Evolutionary conservation across 371 early-diverging fungal species (phyloP), one percentile per base, ranked within the genome.

Genomic region (Capillidium heterosporum): DNA sequence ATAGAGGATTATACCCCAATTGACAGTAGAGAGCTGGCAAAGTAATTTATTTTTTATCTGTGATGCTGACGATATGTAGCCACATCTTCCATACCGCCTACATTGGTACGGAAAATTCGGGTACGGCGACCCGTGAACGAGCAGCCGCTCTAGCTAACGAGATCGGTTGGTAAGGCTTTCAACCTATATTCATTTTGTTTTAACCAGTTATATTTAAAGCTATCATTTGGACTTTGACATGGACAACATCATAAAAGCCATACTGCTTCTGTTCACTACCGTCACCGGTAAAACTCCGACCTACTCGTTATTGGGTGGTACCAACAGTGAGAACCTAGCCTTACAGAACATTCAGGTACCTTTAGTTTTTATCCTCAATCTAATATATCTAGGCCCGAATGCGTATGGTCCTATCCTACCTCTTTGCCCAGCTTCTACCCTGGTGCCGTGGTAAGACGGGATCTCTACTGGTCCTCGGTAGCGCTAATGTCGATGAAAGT

Each of bases 401-500:
- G 27, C 80, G 98, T 35, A 96, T 98, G 98, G 81, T 98, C 17
- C 61, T 95, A 1, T 77, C 93, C 1, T 98, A 98, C 62, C 67
- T 94, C 40, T 84, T 98, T 72, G 97, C 97, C 0, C 92, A 94
- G 57, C 73, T 96, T 23, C 66, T 98, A 39, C 87, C 87, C 3
- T 95, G 95, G 96, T 72, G 71, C 26, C 81, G 94, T 26, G 80
- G 82, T 28, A 65, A 71, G n/a, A 64, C 60, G 32, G 85, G 84
- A 1, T 77, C 84, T 1, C 63, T 98, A 55, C 76, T 98, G 29
- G 98, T 98, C 0, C 74, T 98, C 47, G 94, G 94, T 28, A 87
- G 89, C 52, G 85, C 95, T 29, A 98, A 98, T 62, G 94, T 95
- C 0, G 98, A 98, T 64, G 97, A 98, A 71, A 82, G 84, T 59